Conservation (phyloP, 1,284 basidiomycete species). For the Butyriboletus appendiculatus region DNA sequence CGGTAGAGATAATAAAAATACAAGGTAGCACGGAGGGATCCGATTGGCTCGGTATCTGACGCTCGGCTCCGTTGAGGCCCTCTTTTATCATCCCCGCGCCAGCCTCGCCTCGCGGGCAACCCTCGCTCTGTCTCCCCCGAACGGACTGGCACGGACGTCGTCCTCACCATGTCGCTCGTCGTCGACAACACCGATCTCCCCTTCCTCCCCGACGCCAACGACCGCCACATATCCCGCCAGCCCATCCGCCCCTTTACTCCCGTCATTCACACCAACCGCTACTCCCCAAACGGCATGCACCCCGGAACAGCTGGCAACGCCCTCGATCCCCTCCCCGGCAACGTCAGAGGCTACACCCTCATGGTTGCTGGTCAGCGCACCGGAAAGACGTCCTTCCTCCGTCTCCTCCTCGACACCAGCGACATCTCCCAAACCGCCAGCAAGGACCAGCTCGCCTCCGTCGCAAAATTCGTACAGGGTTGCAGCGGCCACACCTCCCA, state of each 20-base stretch:
- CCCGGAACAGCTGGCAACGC: slow-evolving; percentile 28
- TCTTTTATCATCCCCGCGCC: slow-evolving; percentile 41
- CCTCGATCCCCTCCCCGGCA: slow-evolving; percentile 25
- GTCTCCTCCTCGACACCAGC: slow-evolving; percentile 75
- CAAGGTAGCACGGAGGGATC: slow-evolving; percentile 20
- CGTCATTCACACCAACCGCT: slow-evolving; percentile 18
- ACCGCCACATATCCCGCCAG: slow-evolving; percentile 13
- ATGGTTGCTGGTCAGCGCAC: slow-evolving; percentile 74
- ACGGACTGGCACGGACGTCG: slow-evolving; percentile 18
- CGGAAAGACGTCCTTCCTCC: slow-evolving; percentile 81
- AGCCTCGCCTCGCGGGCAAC: slow-evolving; percentile 42
- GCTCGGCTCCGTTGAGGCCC: slow-evolving; percentile 40
- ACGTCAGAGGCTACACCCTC: slow-evolving; percentile 54
- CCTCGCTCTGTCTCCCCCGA: slow-evolving; percentile 36
- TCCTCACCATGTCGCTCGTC: slow-evolving; percentile 32
- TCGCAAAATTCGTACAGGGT: slow-evolving; percentile 77
- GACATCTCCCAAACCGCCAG: slow-evolving; percentile 55
- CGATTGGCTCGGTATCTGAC: slow-evolving; percentile 42
- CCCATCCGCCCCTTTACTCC: slow-evolving; percentile 27
- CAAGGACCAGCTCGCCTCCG: slow-evolving; percentile 69
- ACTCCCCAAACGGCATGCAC: slow-evolving; percentile 28
- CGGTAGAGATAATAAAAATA: slow-evolving; percentile 25
- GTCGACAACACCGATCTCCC: slow-evolving; percentile 33
- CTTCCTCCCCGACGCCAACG: slow-evolving; percentile 15
- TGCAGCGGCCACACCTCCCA: slow-evolving; percentile 65